Percentiles rank a stretch among this genome's conserved stretches.
phyloP scores from a whole-genome alignment of 2,329 filamentous ascomycete species.

The Aschersonia sp. region DNA sequence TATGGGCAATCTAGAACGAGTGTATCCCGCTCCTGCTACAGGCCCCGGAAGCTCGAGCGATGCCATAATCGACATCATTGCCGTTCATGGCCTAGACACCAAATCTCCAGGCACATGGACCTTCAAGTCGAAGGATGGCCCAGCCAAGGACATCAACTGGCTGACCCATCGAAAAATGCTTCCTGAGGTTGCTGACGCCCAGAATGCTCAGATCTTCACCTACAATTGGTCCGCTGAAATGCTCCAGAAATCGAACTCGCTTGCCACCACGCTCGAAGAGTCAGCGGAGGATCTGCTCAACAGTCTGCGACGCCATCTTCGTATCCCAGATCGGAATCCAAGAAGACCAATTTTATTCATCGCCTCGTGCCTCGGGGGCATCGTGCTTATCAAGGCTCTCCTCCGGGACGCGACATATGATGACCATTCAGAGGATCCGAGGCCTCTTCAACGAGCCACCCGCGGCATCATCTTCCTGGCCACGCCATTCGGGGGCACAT shows the following conservation, averaged over 20 bases:
- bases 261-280: background rate
- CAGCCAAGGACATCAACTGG: conserved; percentile 8
- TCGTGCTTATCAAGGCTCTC: background rate
- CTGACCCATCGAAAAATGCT: conserved; percentile 9
- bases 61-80: conserved; percentile 3
- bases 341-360: conserved; percentile 1
- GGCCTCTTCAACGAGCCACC: background rate
- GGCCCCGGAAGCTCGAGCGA: no score
- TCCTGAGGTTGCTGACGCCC: conserved; percentile 1
- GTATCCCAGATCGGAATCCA: background rate
- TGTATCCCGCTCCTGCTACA: no score
- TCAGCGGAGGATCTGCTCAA: background rate
- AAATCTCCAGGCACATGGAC: conserved; percentile 11
- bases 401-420: background rate
- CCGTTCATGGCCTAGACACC: conserved; percentile 17
- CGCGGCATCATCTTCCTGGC: background rate
- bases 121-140: conserved; percentile 1
- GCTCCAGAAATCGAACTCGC: background rate
- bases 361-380: background rate
- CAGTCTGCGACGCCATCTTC: background rate
- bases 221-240: background rate
- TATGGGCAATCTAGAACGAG: no score
- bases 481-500: background rate
- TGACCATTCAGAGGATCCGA: background rate
- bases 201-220: background rate